phyloP scores from a whole-genome alignment of 2,329 filamentous ascomycete genomes.

The Fusarium bulbicola region DNA sequence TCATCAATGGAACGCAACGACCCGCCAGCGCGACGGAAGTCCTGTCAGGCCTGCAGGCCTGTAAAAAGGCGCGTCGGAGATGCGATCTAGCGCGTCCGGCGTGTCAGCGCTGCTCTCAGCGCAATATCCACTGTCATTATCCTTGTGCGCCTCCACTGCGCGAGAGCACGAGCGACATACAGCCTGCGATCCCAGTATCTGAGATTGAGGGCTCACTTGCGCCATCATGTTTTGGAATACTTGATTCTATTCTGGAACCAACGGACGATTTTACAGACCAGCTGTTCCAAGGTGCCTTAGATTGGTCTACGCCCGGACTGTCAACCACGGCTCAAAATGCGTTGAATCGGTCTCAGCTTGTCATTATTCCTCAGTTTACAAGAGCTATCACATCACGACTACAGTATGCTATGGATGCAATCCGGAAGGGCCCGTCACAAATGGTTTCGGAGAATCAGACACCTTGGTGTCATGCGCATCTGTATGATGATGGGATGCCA shows the following conservation, averaged over 20 bases:
- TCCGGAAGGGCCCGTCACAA: neutral
- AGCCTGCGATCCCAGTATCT: rapidly evolving
- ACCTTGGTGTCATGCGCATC: neutral
- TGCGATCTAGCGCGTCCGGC: neutral
- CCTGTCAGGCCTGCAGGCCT: neutral
- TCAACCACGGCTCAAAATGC: neutral
- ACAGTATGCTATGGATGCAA: neutral
- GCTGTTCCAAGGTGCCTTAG: neutral
- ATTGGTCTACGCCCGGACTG: rapidly evolving
- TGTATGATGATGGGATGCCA: neutral
- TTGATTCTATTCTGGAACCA: neutral
- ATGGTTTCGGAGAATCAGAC: neutral
- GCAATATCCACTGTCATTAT: neutral
- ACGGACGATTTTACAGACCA: neutral
- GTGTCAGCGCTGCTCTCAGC: neutral
- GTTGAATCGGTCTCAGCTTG: neutral
- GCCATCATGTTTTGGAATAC: neutral
- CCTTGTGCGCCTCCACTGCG: neutral
- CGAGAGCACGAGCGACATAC: neutral
- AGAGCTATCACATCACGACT: neutral
- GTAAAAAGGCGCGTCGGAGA: neutral
- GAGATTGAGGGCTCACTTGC: rapidly evolving
- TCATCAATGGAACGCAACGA: neutral
- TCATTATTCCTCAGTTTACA: neutral
- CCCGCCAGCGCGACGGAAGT: neutral